phyloP scores from a whole-genome alignment of 176 grass and related monocot species.

The Aegilops bicornis region DNA sequence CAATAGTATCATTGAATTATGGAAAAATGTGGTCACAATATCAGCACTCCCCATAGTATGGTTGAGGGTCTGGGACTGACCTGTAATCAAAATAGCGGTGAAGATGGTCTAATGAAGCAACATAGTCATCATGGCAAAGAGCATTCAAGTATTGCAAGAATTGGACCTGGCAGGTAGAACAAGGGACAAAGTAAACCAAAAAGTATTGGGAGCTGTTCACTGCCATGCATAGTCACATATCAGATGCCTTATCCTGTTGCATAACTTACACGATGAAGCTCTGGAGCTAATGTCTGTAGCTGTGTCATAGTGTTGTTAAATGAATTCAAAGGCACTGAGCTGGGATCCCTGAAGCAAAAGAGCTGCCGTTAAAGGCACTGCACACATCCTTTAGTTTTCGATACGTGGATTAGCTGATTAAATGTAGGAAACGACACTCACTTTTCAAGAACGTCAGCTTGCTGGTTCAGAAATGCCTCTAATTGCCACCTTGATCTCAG shows the following conservation, averaged over 20 bases:
- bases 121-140: slow-evolving; percentile 86
- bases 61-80: slow-evolving; percentile 40
- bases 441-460: slow-evolving; percentile 96
- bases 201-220: not conserved
- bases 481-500: slow-evolving; percentile 93
- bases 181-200: slow-evolving; percentile 31
- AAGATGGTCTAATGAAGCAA: slow-evolving; percentile 75
- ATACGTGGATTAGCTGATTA: slow-evolving; percentile 7
- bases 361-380: slow-evolving; percentile 21
- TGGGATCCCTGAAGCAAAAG: slow-evolving; percentile 63
- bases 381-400: slow-evolving; percentile 1
- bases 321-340: slow-evolving; percentile 83
- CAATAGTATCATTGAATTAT: not conserved
- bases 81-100: slow-evolving; percentile 97
- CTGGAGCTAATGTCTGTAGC: slow-evolving; percentile 76
- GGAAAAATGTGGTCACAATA: slow-evolving; percentile 20
- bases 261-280: slow-evolving; percentile 91
- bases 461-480: slow-evolving; percentile 90
- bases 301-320: slow-evolving; percentile 74
- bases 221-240: slow-evolving; percentile 11
- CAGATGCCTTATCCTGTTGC: slow-evolving; percentile 18
- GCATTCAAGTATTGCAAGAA: slow-evolving; percentile 96
- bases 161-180: slow-evolving; percentile 54
- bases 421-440: slow-evolving; percentile 35
- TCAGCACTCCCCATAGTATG: not conserved